Conservation (phyloP, 2,329 filamentous ascomycete species). For the Phaeosphaeriaceae sp. region DNA sequence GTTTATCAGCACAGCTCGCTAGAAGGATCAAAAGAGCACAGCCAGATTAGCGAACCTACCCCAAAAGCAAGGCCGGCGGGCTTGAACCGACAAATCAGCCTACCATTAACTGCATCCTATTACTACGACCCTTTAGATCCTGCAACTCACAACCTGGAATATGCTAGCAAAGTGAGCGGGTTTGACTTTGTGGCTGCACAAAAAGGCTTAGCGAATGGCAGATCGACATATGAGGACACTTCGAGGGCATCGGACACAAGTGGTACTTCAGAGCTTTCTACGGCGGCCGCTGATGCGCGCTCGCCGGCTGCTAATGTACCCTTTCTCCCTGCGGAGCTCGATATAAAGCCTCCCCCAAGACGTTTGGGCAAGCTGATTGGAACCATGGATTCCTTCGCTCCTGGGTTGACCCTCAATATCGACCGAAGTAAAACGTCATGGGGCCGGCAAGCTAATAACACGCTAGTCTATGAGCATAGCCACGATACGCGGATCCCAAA, state of each 20-base stretch:
- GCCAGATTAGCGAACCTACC: slow-evolving; percentile 45
- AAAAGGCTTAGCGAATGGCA: slow-evolving; percentile 22
- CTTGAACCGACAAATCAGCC: slow-evolving; percentile 53
- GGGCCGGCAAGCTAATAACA: slow-evolving; percentile 75
- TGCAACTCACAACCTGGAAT: slow-evolving; percentile 54
- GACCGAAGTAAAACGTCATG: slow-evolving; percentile 74
- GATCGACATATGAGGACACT: slow-evolving; percentile 37
- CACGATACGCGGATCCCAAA: slow-evolving; percentile 78
- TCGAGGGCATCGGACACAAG: slow-evolving; percentile 30
- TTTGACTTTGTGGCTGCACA: slow-evolving; percentile 47
- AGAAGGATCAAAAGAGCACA: slow-evolving; percentile 30
- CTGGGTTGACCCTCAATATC: slow-evolving; percentile 67
- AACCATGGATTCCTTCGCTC: slow-evolving; percentile 68
- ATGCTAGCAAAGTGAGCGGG: slow-evolving; percentile 54
- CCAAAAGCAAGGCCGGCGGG: slow-evolving; percentile 41
- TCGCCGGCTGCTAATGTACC: slow-evolving; percentile 29
- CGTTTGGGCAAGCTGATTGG: slow-evolving; percentile 71
- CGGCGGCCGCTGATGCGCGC: slow-evolving; percentile 15
- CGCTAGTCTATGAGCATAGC: slow-evolving; percentile 66
- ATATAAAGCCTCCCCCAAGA: slow-evolving; percentile 49
- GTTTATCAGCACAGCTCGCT: slow-evolving; percentile 43
- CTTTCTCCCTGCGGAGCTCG: slow-evolving; percentile 28
- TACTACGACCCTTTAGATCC: slow-evolving; percentile 53
- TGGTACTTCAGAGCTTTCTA: slow-evolving; percentile 19
- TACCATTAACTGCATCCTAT: slow-evolving; percentile 53